Percentiles rank a stretch among this genome's conserved stretches.
phyloP scores from a whole-genome alignment of 805 yeast genomes.

The Barnettozyma californica region DNA sequence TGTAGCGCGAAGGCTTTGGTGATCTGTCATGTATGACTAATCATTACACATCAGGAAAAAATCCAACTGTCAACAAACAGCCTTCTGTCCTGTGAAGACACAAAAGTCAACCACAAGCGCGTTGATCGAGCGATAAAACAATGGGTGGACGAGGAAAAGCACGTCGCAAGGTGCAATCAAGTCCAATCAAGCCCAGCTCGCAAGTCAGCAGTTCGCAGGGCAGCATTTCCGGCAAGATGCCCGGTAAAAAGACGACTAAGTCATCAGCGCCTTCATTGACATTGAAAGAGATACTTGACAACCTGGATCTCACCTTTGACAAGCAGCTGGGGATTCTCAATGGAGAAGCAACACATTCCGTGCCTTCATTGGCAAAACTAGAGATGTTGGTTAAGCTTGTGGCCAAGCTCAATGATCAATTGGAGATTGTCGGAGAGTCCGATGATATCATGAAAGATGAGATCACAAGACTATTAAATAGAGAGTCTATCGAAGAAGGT shows the following conservation, averaged over 20 bases:
- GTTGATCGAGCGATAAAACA: neutral
- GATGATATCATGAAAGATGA: constrained; percentile 22
- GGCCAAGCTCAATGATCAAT: constrained; percentile 36
- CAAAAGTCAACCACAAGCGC: neutral
- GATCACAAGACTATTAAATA: constrained; percentile 6
- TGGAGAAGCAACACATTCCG: constrained; percentile 48
- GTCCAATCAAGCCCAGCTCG: neutral
- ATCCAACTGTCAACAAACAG: neutral
- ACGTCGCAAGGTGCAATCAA: constrained; percentile 5
- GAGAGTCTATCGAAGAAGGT: constrained; percentile 3
- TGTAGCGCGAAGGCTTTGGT: too few relatives aligned
- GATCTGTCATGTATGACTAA: neutral
- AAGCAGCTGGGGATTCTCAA: constrained; percentile 53
- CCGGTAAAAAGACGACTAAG: constrained; percentile 24
- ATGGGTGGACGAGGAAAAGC: constrained; percentile 7
- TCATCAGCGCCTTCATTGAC: constrained; percentile 35
- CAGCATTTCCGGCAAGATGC: constrained; percentile 18
- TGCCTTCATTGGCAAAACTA: constrained; percentile 26
- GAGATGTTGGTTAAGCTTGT: constrained; percentile 31
- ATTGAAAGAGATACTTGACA: constrained; percentile 46
- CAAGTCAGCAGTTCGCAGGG: neutral
- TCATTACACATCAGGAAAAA: neutral
- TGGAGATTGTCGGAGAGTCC: constrained; percentile 27
- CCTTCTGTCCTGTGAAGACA: neutral
- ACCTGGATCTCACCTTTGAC: constrained; percentile 51